phyloP scores from a whole-genome alignment of 495 filamentous ascomycete genomes.

The Cercophora samala region DNA sequence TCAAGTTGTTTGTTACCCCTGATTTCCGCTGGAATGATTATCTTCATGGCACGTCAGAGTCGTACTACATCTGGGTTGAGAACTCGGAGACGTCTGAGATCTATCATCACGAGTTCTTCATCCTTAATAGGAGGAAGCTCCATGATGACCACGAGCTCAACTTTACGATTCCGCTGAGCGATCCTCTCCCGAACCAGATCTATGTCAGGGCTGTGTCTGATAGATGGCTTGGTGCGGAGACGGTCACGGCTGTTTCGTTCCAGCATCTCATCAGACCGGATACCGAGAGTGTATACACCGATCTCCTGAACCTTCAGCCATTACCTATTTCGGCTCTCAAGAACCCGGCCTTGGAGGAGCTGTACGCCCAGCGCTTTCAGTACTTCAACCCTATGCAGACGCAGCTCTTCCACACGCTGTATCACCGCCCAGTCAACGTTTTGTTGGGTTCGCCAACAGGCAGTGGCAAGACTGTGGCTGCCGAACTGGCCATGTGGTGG shows the following conservation, averaged over 20 bases:
- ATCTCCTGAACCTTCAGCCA: conserved; percentile 87
- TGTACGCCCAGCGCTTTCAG: conserved; percentile 83
- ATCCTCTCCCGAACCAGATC: conserved; percentile 90
- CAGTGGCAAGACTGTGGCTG: conserved; percentile 94
- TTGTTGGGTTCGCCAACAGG: conserved; percentile 96
- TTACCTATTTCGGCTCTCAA: conserved; percentile 84
- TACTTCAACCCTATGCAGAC: conserved; percentile 99
- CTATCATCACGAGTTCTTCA: conserved; percentile 96
- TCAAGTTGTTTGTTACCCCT: conserved; percentile 78
- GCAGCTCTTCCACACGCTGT: conserved; percentile 93
- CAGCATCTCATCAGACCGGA: conserved; percentile 96
- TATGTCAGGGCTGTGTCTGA: conserved; percentile 93
- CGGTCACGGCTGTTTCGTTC: conserved; percentile 90
- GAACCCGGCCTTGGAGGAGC: conserved; percentile 78
- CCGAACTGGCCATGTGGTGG: conserved; percentile 99
- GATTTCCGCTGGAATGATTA: conserved; percentile 96
- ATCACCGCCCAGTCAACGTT: conserved; percentile 87
- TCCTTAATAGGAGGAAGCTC: conserved; percentile 81
- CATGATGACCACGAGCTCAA: conserved; percentile 94
- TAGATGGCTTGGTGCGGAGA: conserved; percentile 96
- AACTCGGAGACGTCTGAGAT: conserved; percentile 97
- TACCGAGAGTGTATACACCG: conserved; percentile 95
- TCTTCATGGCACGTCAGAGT: conserved; percentile 90
- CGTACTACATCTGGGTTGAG: conserved; percentile 98
- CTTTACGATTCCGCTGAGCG: conserved; percentile 93